Conservation (phyloP, 176 grass and related monocot species). For the Zoysia japonica region DNA sequence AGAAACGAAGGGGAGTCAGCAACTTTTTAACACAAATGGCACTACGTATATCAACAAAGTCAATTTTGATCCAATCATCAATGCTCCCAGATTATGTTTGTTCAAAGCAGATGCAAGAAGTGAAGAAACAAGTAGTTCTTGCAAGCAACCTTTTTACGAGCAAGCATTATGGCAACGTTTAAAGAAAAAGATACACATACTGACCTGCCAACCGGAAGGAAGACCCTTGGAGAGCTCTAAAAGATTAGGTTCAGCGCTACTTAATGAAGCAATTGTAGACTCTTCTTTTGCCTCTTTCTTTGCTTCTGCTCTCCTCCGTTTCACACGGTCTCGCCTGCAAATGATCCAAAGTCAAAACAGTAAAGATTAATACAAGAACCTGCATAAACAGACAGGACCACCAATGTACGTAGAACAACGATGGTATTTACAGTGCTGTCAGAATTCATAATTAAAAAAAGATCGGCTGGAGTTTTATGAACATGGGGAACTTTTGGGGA, state of each 20-base stretch:
- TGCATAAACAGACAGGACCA: background rate
- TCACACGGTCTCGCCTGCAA: slow-evolving; percentile 81
- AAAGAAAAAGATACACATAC: background rate
- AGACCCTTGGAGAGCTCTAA: slow-evolving; percentile 72
- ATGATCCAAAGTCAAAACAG: slow-evolving; percentile 1
- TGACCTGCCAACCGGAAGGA: slow-evolving; percentile 87
- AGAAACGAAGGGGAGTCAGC: background rate
- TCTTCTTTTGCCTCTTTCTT: slow-evolving; percentile 41
- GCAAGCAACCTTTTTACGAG: background rate
- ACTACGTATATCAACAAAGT: background rate
- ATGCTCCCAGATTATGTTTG: background rate
- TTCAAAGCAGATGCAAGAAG: background rate
- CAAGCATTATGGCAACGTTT: background rate
- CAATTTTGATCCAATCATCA: background rate
- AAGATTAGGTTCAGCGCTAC: slow-evolving; percentile 48
- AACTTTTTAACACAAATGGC: background rate
- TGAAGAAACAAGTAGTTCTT: background rate
- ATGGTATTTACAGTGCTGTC: background rate
- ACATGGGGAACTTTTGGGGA: background rate
- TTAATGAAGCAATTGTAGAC: background rate
- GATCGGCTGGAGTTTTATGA: background rate
- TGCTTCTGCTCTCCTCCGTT: slow-evolving; percentile 65
- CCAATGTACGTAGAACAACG: background rate
- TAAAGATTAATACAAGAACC: background rate
- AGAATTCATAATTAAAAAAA: background rate